Conservation (phyloP, 2,329 filamentous ascomycete genomes). For the Talaromyces islandicus region DNA sequence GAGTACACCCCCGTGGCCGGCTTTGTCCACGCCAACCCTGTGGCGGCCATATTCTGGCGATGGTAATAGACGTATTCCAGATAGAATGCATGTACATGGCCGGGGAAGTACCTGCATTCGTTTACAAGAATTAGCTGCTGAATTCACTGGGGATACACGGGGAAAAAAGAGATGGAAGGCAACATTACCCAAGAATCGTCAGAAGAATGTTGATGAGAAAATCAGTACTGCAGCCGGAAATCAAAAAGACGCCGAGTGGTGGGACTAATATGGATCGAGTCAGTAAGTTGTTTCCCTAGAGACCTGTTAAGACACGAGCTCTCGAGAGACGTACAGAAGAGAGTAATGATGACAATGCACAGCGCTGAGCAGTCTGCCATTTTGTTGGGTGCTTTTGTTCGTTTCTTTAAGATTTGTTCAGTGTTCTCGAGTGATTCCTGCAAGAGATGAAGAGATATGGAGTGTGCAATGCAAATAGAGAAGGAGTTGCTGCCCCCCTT, state of each 20-base stretch:
- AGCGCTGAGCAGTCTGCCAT: constrained; percentile 11
- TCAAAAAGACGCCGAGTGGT: constrained; percentile 57
- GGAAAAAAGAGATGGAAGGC: neutral
- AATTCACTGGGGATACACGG: neutral
- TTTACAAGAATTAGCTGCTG: neutral
- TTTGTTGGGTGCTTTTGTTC: neutral
- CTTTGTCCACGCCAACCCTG: constrained; percentile 14
- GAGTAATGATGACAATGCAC: constrained; percentile 39
- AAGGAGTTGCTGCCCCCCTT: neutral
- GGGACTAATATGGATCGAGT: constrained; percentile 46
- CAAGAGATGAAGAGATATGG: neutral
- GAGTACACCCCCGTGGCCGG: constrained; percentile 36
- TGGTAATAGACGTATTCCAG: constrained; percentile 78
- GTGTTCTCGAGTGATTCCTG: neutral
- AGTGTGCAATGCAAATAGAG: neutral
- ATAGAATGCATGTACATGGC: constrained; percentile 76
- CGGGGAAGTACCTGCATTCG: constrained; percentile 59
- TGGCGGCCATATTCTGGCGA: constrained; percentile 24
- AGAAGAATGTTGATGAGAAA: constrained; percentile 62
- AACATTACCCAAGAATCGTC: constrained; percentile 56
- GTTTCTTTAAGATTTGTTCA: neutral
- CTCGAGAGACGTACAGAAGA: constrained; percentile 31
- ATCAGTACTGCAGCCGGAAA: constrained; percentile 61
- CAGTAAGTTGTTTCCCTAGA: neutral
- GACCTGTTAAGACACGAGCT: neutral